Evolutionary conservation across 2,329 filamentous ascomycete genomes (phyloP), one percentile per base, ranked within the genome.

Genomic region (Monosporascus sp.): DNA sequence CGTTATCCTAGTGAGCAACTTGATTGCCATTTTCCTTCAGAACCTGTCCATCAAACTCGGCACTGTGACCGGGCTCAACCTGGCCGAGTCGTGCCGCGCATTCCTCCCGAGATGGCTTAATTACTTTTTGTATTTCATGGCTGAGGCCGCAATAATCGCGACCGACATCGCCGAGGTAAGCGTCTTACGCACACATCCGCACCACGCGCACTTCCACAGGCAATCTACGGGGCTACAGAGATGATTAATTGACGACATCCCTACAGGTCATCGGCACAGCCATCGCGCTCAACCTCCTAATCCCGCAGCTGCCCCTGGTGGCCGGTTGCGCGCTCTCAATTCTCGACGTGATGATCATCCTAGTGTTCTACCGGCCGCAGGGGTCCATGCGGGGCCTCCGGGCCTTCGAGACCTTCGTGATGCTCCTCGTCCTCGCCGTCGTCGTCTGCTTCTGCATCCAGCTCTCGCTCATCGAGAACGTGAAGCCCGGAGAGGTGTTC

Each of bases 371-470:
- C 65, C 74, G 75, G 2, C 82, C 84, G 0, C 74, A 79, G 41
- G 79, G 80, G 2, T 73, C 77, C 2, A 82, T 88, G 76, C 76
- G 73, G 43, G 79, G 80, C 2, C 69, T 86, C 8, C 76, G 84
- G 19, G 59, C 76, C n/a, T 88, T 89, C 56, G 86, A 89, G 67
- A 70, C 78, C 50, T 84, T 87, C 58, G 84, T 89, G 24, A 75
- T 79, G 52, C 67, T 78, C 1, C 70, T 89, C 3, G 86, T 89
- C 11, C 61, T 88, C n/a, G 85, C 80, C 14, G 86, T 89, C 1
- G 83, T 87, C 1, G 66, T 88, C 35, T 88, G 86, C 69, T 89
- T 89, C 66, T 86, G 83, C 65, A 84, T 88, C 43, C 84, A 89
- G 63, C 73, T 89, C 40, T 83, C 83, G 2, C 65, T 87, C 37